These are phyloP conservation scores for Penicillium steckii DNA, from an alignment of 495 filamentous ascomycete species.

Conservation along the genomic window DNA sequence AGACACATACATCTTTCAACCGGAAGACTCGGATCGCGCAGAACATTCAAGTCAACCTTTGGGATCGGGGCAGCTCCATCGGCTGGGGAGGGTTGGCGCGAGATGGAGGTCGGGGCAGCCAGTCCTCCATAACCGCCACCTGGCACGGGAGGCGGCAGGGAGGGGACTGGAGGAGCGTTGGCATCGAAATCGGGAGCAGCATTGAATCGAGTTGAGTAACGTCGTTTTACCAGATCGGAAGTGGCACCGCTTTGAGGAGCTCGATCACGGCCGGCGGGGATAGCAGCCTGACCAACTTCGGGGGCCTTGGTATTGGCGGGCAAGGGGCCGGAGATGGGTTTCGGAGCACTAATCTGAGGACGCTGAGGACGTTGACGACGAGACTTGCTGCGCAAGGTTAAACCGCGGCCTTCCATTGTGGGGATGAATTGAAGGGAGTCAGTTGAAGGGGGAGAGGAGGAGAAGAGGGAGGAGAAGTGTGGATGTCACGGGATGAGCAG, in stretches of 20 bases:
- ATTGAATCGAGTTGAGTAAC: conserved; percentile 91
- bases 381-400: conserved; percentile 88
- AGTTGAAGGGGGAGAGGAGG: conserved; percentile 8
- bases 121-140: conserved; percentile 46
- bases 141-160: conserved; percentile 47
- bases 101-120: conserved; percentile 39
- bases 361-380: conserved; percentile 65
- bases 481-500: background rate
- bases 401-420: conserved; percentile 59
- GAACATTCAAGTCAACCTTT: conserved; percentile 64
- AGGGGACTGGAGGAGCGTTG: conserved; percentile 65
- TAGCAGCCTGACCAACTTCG: conserved; percentile 20
- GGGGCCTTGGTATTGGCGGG: conserved; percentile 34
- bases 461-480: conserved; percentile 1
- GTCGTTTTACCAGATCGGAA: conserved; percentile 87
- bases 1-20: conserved; percentile 54
- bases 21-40: conserved; percentile 77
- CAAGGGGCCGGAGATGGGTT: conserved; percentile 71
- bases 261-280: conserved; percentile 32
- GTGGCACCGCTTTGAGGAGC: conserved; percentile 54
- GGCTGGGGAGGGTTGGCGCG: conserved; percentile 44
- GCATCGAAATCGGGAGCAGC: conserved; percentile 68
- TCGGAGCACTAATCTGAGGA: conserved; percentile 78
- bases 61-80: conserved; percentile 40
- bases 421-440: conserved; percentile 2